A percentile compares a stretch with the other conserved stretches of the same genome.
These are phyloP conservation scores for Sistotremastrum suecicum DNA, from an alignment of 768 basidiomycete species.

Conservation along the genomic window DNA sequence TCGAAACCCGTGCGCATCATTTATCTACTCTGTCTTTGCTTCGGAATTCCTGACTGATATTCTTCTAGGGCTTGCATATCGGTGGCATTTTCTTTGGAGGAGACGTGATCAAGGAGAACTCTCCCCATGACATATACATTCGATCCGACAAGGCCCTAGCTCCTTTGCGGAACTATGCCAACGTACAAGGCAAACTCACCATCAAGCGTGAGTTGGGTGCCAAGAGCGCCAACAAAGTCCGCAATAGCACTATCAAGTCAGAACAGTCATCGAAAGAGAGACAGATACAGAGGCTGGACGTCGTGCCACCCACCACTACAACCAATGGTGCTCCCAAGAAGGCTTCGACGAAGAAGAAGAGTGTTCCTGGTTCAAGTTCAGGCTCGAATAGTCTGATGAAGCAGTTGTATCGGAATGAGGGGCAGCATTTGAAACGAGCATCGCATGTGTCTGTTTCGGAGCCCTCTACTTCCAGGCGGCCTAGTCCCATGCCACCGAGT, in stretches of 20 bases:
- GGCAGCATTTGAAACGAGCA: not conserved
- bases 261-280: conserved; percentile 37
- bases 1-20: conserved; percentile 34
- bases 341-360: conserved; percentile 8
- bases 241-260: conserved; percentile 18
- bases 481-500: conserved; percentile 1
- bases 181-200: conserved; percentile 56
- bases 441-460: not conserved
- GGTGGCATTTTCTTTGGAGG: conserved; percentile 52
- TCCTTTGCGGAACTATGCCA: conserved; percentile 60
- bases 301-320: conserved; percentile 16
- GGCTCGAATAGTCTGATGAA: no score
- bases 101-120: conserved; percentile 35
- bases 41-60: conserved; percentile 1
- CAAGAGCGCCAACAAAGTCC: conserved; percentile 29
- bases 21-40: not conserved
- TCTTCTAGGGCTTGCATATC: conserved; percentile 45
- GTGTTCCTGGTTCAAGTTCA: no score
- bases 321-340: conserved; percentile 21
- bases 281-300: conserved; percentile 28
- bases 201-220: conserved; percentile 48
- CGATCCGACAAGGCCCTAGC: conserved; percentile 45
- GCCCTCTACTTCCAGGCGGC: not conserved
- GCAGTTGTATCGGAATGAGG: no score
- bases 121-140: conserved; percentile 60